These are phyloP conservation scores for Talaromyces sp. DNA, from an alignment of 2,329 filamentous ascomycete genomes.

Conservation along the genomic window DNA sequence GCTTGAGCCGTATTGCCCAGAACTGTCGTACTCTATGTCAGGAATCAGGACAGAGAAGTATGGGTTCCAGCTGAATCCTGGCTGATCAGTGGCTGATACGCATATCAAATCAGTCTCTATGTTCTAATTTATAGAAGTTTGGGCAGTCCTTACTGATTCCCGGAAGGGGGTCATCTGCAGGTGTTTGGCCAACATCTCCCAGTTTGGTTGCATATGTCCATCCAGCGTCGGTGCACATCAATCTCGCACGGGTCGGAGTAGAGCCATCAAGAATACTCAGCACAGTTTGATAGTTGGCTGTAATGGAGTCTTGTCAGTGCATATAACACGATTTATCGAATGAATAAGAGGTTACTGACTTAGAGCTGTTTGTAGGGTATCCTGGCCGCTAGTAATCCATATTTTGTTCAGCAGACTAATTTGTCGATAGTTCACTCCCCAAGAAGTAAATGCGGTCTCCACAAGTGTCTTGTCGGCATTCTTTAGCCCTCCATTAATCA, in stretches of 20 bases:
- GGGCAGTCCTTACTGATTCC: background rate
- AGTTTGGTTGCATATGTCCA: background rate
- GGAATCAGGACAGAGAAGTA: background rate
- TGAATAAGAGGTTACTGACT: background rate
- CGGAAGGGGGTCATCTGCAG: background rate
- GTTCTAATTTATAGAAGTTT: background rate
- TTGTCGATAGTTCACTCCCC: background rate
- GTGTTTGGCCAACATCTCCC: background rate
- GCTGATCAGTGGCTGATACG: background rate
- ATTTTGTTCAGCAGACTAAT: background rate
- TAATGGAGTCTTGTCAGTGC: background rate
- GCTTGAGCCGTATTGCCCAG: background rate
- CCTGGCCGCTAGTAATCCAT: background rate
- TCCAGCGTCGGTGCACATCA: constrained; percentile 1
- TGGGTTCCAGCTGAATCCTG: background rate
- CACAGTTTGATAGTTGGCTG: background rate
- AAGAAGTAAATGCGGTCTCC: background rate
- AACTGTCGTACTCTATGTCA: background rate
- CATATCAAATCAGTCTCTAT: background rate
- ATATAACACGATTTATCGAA: background rate
- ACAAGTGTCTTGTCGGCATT: background rate
- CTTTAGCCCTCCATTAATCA: background rate
- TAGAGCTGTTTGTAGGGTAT: background rate
- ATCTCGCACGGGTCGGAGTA: background rate
- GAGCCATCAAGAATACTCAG: background rate